phyloP scores from a whole-genome alignment of 495 filamentous ascomycete genomes.

The Astrothelium macrocarpum region DNA sequence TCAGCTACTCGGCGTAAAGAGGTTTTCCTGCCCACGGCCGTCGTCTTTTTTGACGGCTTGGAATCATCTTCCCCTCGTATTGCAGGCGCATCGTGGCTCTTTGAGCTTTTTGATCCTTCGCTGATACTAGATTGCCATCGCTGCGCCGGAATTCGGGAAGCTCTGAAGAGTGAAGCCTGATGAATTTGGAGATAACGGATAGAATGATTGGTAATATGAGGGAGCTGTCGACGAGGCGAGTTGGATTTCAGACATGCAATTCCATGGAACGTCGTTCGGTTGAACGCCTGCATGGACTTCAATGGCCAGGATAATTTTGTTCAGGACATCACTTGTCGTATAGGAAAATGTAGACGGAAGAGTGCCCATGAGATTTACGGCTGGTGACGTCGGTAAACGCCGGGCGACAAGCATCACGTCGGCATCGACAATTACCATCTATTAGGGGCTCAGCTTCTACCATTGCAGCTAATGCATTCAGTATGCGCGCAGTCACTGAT shows the following conservation, averaged over 20 bases:
- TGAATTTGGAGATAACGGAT: not conserved
- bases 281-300: not conserved
- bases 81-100: not conserved
- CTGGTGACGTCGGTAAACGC: not conserved
- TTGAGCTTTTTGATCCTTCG: not conserved
- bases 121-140: not conserved
- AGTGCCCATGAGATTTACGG: not conserved
- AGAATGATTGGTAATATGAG: not conserved
- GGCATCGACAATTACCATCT: not conserved
- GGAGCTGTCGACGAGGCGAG: not conserved
- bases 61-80: not conserved
- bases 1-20: constrained; percentile 31
- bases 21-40: constrained; percentile 16
- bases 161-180: not conserved
- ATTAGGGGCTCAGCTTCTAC: constrained; percentile 4
- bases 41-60: constrained; percentile 7
- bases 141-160: not conserved
- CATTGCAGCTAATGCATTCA: constrained; percentile 28
- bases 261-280: not conserved
- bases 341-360: not conserved
- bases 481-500: constrained; percentile 26
- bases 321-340: not conserved
- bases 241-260: not conserved
- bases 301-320: not conserved
- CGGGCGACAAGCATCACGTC: not conserved